phyloP scores from a whole-genome alignment of 2,329 filamentous ascomycete genomes.

The Epichloe gansuensis region DNA sequence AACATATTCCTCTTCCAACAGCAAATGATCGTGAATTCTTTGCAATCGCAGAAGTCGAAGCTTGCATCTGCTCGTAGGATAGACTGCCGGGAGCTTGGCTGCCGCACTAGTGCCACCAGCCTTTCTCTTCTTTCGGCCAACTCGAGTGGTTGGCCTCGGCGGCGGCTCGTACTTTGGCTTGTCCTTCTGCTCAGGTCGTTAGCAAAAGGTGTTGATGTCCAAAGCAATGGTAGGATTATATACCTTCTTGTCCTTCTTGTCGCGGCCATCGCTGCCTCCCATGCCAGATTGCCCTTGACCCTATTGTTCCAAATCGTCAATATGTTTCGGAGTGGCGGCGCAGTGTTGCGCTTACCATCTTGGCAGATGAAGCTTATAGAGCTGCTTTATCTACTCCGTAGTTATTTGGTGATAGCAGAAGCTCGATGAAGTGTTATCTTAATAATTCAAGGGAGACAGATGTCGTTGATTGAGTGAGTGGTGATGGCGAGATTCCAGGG shows the following conservation, averaged over 20 bases:
- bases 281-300: conserved; percentile 82
- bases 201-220: conserved; percentile 3
- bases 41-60: conserved; percentile 95
- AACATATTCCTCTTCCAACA: conserved; percentile 96
- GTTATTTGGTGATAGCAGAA: background rate
- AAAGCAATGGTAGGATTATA: conserved; percentile 5
- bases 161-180: conserved; percentile 99
- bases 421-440: background rate
- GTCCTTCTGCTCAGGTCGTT: conserved; percentile 58
- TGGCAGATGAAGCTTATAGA: conserved; percentile 19
- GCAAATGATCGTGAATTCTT: conserved; percentile 90
- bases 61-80: conserved; percentile 94
- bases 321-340: background rate
- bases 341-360: conserved; percentile 20
- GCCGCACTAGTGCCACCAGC: conserved; percentile 83
- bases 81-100: conserved; percentile 87
- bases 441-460: background rate
- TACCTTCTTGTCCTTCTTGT: conserved; percentile 93
- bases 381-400: conserved; percentile 8
- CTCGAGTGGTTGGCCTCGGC: conserved; percentile 87
- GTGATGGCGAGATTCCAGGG: conserved; percentile 12
- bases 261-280: conserved; percentile 65
- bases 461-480: conserved; percentile 5
- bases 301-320: conserved; percentile 26
- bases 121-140: conserved; percentile 98